A percentile compares a stretch with the other conserved stretches of the same genome.
phyloP scores from a whole-genome alignment of 2,329 filamentous ascomycete species.

The Ceratocystis huliohia region DNA sequence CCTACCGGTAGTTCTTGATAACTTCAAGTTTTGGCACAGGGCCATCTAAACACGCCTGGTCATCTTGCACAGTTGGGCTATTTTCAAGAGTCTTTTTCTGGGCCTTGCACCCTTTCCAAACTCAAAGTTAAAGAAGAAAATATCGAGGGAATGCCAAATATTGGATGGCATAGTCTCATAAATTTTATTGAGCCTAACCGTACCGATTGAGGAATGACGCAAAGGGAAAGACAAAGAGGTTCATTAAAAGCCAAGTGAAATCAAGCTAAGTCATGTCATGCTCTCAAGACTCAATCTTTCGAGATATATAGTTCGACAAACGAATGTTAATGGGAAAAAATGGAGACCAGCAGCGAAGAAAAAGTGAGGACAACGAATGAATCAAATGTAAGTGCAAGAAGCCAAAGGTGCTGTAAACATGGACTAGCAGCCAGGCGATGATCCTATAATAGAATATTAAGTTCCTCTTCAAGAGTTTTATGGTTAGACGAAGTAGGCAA shows the following conservation, averaged over 20 bases:
- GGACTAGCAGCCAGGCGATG: slow-evolving; percentile 11
- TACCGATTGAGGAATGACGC: background rate
- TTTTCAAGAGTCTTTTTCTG: too few relatives aligned
- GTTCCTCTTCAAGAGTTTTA: slow-evolving; percentile 4
- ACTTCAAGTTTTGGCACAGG: too few relatives aligned
- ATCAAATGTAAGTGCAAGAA: background rate
- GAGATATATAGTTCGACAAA: slow-evolving; percentile 13
- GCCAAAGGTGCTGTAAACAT: slow-evolving; percentile 9
- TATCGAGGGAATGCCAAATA: background rate
- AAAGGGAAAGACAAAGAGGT: background rate
- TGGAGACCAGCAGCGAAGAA: background rate
- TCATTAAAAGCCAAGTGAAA: slow-evolving; percentile 1
- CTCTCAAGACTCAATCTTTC: slow-evolving; percentile 12
- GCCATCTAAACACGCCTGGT: too few relatives aligned
- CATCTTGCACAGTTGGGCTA: too few relatives aligned
- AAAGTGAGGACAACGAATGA: background rate
- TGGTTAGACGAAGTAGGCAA: background rate
- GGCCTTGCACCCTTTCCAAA: slow-evolving; percentile 2
- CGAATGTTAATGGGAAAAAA: background rate
- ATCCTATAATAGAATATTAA: slow-evolving; percentile 7
- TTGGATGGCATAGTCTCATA: slow-evolving; percentile 9
- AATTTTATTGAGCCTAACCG: slow-evolving; percentile 1
- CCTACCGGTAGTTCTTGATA: too few relatives aligned
- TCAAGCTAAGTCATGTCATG: slow-evolving; percentile 6
- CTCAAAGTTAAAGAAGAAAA: background rate